A percentile compares a stretch with the other conserved stretches of the same genome.
Evolutionary conservation across 305 asterid genomes (phyloP).

Genomic region (Plantago coronopus): DNA sequence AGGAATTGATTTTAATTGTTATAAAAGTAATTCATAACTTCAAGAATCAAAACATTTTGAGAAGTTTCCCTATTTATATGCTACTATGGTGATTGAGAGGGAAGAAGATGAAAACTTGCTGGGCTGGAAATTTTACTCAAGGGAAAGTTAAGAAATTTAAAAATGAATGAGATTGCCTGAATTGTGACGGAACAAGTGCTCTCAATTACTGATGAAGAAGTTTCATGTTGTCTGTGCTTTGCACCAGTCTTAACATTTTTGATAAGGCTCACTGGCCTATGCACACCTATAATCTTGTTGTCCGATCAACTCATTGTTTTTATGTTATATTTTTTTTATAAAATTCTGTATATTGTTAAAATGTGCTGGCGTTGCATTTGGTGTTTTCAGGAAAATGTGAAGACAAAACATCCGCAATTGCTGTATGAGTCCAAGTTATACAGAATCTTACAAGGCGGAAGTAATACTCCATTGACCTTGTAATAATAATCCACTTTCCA

Average conservation of each 20-base stretch:
- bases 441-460: constrained; percentile 73
- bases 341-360: not conserved
- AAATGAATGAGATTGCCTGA: too few relatives aligned
- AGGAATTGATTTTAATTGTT: too few relatives aligned
- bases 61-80: too few relatives aligned
- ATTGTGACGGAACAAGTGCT: too few relatives aligned
- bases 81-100: too few relatives aligned
- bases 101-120: too few relatives aligned
- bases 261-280: not conserved
- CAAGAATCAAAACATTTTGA: too few relatives aligned
- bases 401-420: constrained; percentile 74
- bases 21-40: too few relatives aligned
- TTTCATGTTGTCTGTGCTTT: not conserved
- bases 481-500: constrained; percentile 8
- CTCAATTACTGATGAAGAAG: too few relatives aligned
- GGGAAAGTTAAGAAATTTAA: too few relatives aligned
- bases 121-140: too few relatives aligned
- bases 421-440: constrained; percentile 68
- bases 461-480: constrained; percentile 34
- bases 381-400: constrained; percentile 61
- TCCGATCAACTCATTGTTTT: not conserved
- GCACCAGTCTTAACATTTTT: not conserved
- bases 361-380: constrained; percentile 20
- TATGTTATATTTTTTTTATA: too few relatives aligned
- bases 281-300: not conserved